Conservation (phyloP, 805 yeast genomes). For the Osmozyma mogii region DNA sequence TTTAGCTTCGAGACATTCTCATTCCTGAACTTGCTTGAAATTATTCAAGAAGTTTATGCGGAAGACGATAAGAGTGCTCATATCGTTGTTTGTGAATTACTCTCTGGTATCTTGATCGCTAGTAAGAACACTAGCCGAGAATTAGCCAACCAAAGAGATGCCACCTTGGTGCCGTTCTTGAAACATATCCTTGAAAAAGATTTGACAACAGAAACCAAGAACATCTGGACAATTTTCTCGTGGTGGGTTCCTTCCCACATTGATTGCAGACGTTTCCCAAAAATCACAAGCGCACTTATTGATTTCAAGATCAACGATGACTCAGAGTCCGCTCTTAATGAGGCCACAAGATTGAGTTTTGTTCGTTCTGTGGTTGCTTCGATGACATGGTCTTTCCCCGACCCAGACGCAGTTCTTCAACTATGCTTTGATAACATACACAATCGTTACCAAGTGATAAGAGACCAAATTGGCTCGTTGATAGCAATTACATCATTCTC, state of each 20-base stretch:
- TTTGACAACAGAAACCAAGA: conserved; percentile 63
- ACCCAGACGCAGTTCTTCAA: conserved; percentile 35
- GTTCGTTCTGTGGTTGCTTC: conserved; percentile 42
- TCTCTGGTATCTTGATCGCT: conserved; percentile 54
- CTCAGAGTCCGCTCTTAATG: conserved; percentile 57
- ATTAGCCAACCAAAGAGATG: conserved; percentile 33
- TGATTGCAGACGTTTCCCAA: conserved; percentile 61
- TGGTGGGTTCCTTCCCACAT: conserved; percentile 67
- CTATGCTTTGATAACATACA: conserved; percentile 42
- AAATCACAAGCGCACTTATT: conserved; percentile 37
- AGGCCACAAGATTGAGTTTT: conserved; percentile 53
- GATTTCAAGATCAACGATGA: conserved; percentile 39
- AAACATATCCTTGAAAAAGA: conserved; percentile 42
- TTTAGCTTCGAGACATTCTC: conserved; percentile 35
- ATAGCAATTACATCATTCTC: conserved; percentile 40
- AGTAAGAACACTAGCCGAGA: conserved; percentile 34
- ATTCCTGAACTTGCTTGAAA: conserved; percentile 44
- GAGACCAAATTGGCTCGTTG: conserved; percentile 58
- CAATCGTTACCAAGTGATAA: conserved; percentile 67
- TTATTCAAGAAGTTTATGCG: conserved; percentile 45
- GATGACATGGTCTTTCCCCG: conserved; percentile 48
- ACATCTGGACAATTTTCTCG: conserved; percentile 67
- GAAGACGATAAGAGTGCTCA: conserved; percentile 69
- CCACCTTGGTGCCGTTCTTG: conserved; percentile 38
- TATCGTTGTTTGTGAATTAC: conserved; percentile 63